Evolutionary conservation across 768 basidiomycete species (phyloP), one percentile per base, ranked within the genome.

Genomic region (Serendipita sp.): DNA sequence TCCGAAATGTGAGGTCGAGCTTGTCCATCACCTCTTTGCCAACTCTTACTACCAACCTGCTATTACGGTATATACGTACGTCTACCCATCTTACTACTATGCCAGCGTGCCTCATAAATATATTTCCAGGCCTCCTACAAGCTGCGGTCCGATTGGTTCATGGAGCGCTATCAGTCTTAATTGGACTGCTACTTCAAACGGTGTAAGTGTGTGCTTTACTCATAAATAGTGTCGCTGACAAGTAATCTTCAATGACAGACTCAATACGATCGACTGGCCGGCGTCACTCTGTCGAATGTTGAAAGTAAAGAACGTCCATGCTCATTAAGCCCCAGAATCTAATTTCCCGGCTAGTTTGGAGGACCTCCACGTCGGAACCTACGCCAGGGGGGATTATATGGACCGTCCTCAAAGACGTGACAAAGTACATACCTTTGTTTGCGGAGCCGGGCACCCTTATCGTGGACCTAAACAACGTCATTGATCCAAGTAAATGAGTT

Each of bases 281-380:
- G 83, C 15, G 86, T 91, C 68, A 86, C 85, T 3, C 84, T 88
- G 70, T 82, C 87, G 36, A 83, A 87, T 69, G 85, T 86, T 4
- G 88, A 89, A 72, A 87, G 85, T 86, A 68, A 66, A 82, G 70
- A 36, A 2, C 27, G 23, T 15, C 48, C 15, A n/a, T 4, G 27
- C 29, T 11, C n/a, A 8, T 50, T 40, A 27, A 0, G 1, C 44
- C 10, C 63, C 40, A 29, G 55, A 40, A 63, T 44, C 31, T 48
- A 31, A 29, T 4, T 10, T 31, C 0, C 3, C n/a, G 13, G 5
- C 40, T 44, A 87, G 85, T 88, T 62, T 88, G 87, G 88, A 78
- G 88, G 43, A 88, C 85, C 18, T 88, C 86, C 0, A 90, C 88
- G 16, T 83, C 87, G 0, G 88, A 90, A 71, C 88, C 88, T 0